A percentile compares a stretch with the other conserved stretches of the same genome.
These are phyloP conservation scores for Penicillium salamii DNA, from an alignment of 495 filamentous ascomycete species.

Conservation along the genomic window DNA sequence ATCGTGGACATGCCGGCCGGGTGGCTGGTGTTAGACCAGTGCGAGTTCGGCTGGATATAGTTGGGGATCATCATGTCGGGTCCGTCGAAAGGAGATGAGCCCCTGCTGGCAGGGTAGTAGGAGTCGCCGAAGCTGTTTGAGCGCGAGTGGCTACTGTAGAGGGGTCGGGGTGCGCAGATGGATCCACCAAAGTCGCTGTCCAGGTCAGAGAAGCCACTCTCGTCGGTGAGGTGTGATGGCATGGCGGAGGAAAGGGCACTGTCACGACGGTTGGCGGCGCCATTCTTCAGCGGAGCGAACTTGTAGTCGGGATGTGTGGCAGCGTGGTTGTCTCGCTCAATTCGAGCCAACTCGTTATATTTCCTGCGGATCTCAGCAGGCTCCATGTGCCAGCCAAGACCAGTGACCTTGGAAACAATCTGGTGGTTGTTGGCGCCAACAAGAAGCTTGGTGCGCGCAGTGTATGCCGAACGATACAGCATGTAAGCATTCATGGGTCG, in stretches of 20 bases:
- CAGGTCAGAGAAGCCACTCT: conserved; percentile 1
- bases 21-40: conserved; percentile 47
- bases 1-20: conserved; percentile 63
- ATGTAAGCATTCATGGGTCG: conserved; percentile 99
- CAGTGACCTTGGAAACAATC: conserved; percentile 80
- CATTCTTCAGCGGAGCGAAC: conserved; percentile 80
- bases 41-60: conserved; percentile 21
- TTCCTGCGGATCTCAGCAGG: conserved; percentile 65
- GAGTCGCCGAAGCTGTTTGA: conserved; percentile 28
- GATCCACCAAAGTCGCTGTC: conserved; percentile 5
- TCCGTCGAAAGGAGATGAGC: conserved; percentile 33
- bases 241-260: neutral
- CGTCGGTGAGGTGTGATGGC: conserved; percentile 10
- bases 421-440: conserved; percentile 91
- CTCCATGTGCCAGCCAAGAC: conserved; percentile 83
- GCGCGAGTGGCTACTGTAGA: conserved; percentile 22
- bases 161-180: conserved; percentile 12
- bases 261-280: conserved; percentile 33
- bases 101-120: conserved; percentile 29
- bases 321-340: conserved; percentile 84
- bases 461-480: conserved; percentile 92
- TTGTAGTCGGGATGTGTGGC: conserved; percentile 90
- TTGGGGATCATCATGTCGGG: conserved; percentile 22
- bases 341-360: conserved; percentile 75
- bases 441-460: conserved; percentile 79